Base-by-base conservation (phyloP, 352 stramenopile species). In the Globisporangium abappressorium region DNA sequence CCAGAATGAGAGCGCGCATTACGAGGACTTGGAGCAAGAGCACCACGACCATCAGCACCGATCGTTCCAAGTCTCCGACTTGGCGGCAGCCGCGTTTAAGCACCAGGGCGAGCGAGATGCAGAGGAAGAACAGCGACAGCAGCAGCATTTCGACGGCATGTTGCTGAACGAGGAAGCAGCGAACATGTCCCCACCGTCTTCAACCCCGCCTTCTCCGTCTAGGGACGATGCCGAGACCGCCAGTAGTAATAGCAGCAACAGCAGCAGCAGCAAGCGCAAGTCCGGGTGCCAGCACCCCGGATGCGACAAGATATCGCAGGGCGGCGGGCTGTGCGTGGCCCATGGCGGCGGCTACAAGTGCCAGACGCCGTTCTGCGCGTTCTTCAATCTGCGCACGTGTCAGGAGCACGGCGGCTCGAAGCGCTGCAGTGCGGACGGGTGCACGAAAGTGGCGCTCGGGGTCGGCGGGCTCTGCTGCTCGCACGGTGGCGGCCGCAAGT, bases 311-410 rank as follows among this genome's bases (percentile, higher is more conserved):
- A 83, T 85, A 55, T 77, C 78, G 1, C 86, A 93, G 64, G 82
- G 73, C 11, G 82, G 84, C 64, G 82, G 84, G 0, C 69, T 91
- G 5, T 93, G 85, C 43, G 82, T 93, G 58, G 66, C 67, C 26
- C 85, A 93, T 65, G 84, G 84, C 8, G 84, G 83, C 5, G 84
- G 84, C 28, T 85, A 90, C 62, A 81, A 81, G 61, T 94, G 87
- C 65, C 81, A 91, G 60, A 88, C 81, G 33, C 77, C 82, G 7
- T 90, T 87, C 51, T 94, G 87, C 51, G 74, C 79, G 26, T 87
- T 85, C 59, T 91, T 81, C 62, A 89, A 90, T 58, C 62, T 87
- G 49, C 85, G 86, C 33, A 90, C 83, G 56, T 94, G 87, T 66
- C 82, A 85, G 24, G 81, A 91, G 26, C 85, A 94, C 57, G 87